These are phyloP conservation scores for Plasmodium inui DNA, from an alignment of 169 alveolate species.

Conservation along the genomic window DNA sequence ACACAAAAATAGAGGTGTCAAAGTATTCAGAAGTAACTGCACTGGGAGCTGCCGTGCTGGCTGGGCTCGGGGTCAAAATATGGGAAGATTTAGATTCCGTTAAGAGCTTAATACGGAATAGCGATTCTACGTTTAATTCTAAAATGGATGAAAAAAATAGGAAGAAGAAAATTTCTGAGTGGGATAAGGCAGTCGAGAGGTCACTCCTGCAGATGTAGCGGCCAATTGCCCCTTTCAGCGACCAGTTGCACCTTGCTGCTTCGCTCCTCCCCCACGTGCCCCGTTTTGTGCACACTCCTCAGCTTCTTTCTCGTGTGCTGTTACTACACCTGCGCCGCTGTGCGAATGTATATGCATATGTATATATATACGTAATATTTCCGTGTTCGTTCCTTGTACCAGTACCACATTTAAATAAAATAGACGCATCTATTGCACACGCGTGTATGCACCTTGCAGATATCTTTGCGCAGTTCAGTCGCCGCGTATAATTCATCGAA, in stretches of 20 bases:
- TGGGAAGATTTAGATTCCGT: slow-evolving; percentile 84
- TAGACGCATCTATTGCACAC: background rate
- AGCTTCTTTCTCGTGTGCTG: background rate
- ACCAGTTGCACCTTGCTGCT: background rate
- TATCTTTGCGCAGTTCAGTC: background rate
- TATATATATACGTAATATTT: background rate
- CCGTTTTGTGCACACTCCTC: background rate
- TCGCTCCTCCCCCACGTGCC: background rate
- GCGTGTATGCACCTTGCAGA: background rate
- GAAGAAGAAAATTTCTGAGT: slow-evolving; percentile 72
- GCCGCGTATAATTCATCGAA: background rate
- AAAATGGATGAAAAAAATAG: slow-evolving; percentile 76
- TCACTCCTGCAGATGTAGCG: slow-evolving; percentile 71
- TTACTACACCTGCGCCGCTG: background rate
- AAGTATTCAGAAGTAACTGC: slow-evolving; percentile 87
- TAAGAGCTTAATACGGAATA: slow-evolving; percentile 63
- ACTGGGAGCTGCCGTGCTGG: slow-evolving; percentile 92
- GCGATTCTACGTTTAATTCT: slow-evolving; percentile 76
- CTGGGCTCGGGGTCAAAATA: slow-evolving; percentile 88
- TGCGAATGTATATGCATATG: background rate
- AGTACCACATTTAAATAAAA: background rate
- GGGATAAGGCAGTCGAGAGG: slow-evolving; percentile 86
- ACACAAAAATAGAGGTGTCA: slow-evolving; percentile 79
- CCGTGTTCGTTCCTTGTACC: background rate
- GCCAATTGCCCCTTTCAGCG: background rate